Evolutionary conservation across 1,284 basidiomycete genomes (phyloP), one percentile per base, ranked within the genome.

Genomic region (Ganoderma sp.): DNA sequence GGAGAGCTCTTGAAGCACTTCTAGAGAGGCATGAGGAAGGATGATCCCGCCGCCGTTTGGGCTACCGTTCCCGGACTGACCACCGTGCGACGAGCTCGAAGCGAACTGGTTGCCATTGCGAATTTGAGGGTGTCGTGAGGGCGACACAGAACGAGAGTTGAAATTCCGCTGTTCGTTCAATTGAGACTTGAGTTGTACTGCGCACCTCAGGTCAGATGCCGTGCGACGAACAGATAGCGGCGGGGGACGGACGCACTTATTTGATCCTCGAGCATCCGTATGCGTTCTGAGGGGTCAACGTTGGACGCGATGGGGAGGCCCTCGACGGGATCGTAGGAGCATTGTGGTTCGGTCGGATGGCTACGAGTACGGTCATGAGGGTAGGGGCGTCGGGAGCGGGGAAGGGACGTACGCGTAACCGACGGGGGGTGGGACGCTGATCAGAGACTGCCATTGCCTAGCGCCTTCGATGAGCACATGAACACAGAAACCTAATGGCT

Each of bases 321-420:
- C 76, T 94, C 93, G 19, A 93, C 88, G 2, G 92, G 93, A 79
- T 94, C 92, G 76, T 94, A 94, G 9, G 87, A 87, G 75, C 92
- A 94, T 75, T 90, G 89, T 3, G 92, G 92, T 77, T 93, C 91
- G 15, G 85, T 82, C 17, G 93, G 93, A 79, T 94, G 92, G 41
- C 92, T 94, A 73, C n/a, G 69, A 57, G 60, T 22, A 54, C 45
- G 12, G 64, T 50, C 56, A 50, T 67, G 59, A 66, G 48, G 61
- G 43, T 14, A 65, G 60, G 68, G 56, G 56, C 60, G 22, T 39
- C 15, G 17, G 7, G 42, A 60, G 10, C 50, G 50, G n/a, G 32
- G 34, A 54, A 37, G 9, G 61, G 45, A 82, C 91, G 77, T 75
- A 92, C 92, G 88, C 88, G 79, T 92, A 93, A 73, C 91, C 91